These are phyloP conservation scores for Penicillium palitans DNA, from an alignment of 2,329 filamentous ascomycete genomes.

Conservation along the genomic window DNA sequence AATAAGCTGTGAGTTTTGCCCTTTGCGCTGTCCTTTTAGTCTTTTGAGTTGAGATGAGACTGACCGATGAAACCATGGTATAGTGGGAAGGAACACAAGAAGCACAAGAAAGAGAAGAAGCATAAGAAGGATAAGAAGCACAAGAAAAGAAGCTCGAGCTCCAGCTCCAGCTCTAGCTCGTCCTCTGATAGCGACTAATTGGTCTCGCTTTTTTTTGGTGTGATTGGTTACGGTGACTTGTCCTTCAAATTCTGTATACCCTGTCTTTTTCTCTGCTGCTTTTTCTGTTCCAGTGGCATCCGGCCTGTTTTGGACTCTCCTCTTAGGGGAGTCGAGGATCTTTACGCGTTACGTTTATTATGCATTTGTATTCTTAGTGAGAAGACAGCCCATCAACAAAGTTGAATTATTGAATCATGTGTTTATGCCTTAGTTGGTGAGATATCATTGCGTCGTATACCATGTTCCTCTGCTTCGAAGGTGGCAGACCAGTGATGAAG, in stretches of 20 bases:
- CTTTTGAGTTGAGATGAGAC: neutral
- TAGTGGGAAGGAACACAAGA: slow-evolving; percentile 18
- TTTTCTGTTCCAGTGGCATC: neutral
- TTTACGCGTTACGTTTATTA: neutral
- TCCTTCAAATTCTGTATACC: slow-evolving; percentile 2
- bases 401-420: neutral
- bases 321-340: neutral
- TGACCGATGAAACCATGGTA: neutral
- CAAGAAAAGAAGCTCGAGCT: slow-evolving; percentile 16
- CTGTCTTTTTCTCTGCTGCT: neutral
- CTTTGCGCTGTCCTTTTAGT: neutral
- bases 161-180: slow-evolving; percentile 10
- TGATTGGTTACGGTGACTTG: neutral
- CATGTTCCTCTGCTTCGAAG: no score
- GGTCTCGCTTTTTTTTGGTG: neutral
- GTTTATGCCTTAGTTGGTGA: neutral
- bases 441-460: neutral
- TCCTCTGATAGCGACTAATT: slow-evolving; percentile 16
- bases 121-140: slow-evolving; percentile 22
- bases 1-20: slow-evolving; percentile 15
- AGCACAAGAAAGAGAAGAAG: slow-evolving; percentile 20
- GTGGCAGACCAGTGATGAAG: no score
- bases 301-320: neutral
- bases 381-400: neutral
- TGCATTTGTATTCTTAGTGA: slow-evolving; percentile 6